Conservation (phyloP, 192 early-diverging fungal genomes). For the Backusella mclennaniae region DNA sequence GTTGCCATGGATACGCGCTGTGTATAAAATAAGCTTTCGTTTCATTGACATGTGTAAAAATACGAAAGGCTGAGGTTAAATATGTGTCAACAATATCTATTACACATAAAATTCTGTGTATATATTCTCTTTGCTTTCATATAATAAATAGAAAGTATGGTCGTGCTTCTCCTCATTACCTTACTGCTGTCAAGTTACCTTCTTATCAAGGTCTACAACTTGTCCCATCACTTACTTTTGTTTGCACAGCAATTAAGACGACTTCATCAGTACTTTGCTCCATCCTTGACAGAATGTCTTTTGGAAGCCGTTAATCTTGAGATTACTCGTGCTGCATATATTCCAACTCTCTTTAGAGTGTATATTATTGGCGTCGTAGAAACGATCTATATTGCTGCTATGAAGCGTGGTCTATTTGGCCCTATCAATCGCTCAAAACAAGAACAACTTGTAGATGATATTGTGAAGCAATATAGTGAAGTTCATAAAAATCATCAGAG, state of each 20-base stretch:
- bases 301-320: constrained; percentile 15
- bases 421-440: background rate
- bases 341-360: constrained; percentile 11
- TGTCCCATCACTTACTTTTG: background rate
- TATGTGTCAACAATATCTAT: background rate
- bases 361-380: constrained; percentile 15
- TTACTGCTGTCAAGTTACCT: background rate
- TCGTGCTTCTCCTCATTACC: background rate
- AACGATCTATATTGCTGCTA: constrained; percentile 4
- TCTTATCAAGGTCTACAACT: background rate
- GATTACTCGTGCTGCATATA: background rate
- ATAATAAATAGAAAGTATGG: background rate
- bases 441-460: background rate
- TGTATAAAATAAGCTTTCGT: background rate
- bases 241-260: background rate
- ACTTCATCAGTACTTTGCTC: background rate
- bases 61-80: background rate
- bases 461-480: background rate
- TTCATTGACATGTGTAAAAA: background rate
- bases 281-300: background rate
- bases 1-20: too few relatives aligned
- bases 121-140: background rate
- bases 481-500: background rate
- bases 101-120: background rate
- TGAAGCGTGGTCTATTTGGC: background rate